These are phyloP conservation scores for Schwanniomyces sp. DNA, from an alignment of 805 yeast species.

Conservation along the genomic window DNA sequence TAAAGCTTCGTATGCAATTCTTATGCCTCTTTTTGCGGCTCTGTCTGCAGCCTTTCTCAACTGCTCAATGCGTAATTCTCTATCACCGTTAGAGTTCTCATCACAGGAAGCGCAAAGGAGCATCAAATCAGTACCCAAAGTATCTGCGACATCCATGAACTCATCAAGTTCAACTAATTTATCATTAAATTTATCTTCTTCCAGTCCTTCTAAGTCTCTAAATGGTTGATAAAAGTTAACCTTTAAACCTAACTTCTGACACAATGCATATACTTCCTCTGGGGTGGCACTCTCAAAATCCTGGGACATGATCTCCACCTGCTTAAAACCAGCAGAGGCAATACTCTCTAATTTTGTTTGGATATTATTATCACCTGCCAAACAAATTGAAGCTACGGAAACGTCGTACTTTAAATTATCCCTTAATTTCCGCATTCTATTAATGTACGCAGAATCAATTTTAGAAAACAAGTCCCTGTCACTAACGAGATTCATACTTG, in stretches of 20 bases:
- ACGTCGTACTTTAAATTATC: constrained; percentile 2
- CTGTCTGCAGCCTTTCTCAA: constrained; percentile 10
- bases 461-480: neutral
- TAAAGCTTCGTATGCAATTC: constrained; percentile 24
- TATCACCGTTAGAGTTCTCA: constrained; percentile 6
- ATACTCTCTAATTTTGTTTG: constrained; percentile 12
- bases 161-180: constrained; percentile 10
- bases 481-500: neutral
- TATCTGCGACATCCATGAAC: constrained; percentile 5
- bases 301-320: constrained; percentile 13
- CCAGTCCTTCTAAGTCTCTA: constrained; percentile 14
- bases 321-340: constrained; percentile 12
- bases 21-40: constrained; percentile 12
- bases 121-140: constrained; percentile 8
- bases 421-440: neutral
- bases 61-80: constrained; percentile 9
- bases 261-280: constrained; percentile 7
- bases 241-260: constrained; percentile 5
- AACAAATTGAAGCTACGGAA: constrained; percentile 11
- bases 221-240: constrained; percentile 14
- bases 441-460: neutral
- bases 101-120: constrained; percentile 12
- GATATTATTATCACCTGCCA: constrained; percentile 8
- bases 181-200: constrained; percentile 3
- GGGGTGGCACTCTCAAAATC: constrained; percentile 12